phyloP scores from a whole-genome alignment of 2,329 filamentous ascomycete genomes.

The Oidium heveae region DNA sequence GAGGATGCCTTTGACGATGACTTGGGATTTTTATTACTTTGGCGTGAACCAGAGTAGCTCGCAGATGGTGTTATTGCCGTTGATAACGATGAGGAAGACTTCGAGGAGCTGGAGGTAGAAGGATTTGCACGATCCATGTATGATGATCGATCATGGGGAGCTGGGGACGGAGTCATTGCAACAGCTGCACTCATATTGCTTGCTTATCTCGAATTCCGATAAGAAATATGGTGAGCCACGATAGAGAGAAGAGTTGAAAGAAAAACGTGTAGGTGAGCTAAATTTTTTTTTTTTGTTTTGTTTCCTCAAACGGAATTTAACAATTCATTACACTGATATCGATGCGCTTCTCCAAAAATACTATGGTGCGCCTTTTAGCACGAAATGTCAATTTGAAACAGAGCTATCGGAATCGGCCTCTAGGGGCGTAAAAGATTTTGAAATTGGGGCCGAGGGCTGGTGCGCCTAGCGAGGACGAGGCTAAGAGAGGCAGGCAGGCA shows the following conservation, averaged over 20 bases:
- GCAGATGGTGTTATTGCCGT: conserved; percentile 16
- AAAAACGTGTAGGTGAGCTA: background rate
- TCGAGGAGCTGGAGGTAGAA: conserved; percentile 5
- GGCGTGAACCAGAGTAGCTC: conserved; percentile 21
- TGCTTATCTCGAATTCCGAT: background rate
- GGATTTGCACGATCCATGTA: conserved; percentile 23
- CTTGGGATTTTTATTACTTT: conserved; percentile 29
- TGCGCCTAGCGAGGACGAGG: too few species aligned
- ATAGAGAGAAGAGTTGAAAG: background rate
- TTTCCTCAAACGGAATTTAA: background rate
- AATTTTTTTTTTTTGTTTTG: background rate
- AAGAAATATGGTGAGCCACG: too few species aligned
- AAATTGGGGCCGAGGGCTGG: too few species aligned
- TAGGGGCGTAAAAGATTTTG: too few species aligned
- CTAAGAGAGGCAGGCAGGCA: background rate
- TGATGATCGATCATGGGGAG: conserved; percentile 38
- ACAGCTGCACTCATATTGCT: conserved; percentile 39
- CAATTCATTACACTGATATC: background rate
- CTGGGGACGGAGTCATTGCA: conserved; percentile 42
- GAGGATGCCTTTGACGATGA: conserved; percentile 12
- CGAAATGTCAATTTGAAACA: background rate
- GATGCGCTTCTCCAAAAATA: background rate
- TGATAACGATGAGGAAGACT: conserved; percentile 11
- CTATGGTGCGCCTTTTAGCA: background rate
- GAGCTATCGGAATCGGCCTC: too few species aligned